Conservation (phyloP, 495 filamentous ascomycete species). For the Penicillium argentinense region DNA sequence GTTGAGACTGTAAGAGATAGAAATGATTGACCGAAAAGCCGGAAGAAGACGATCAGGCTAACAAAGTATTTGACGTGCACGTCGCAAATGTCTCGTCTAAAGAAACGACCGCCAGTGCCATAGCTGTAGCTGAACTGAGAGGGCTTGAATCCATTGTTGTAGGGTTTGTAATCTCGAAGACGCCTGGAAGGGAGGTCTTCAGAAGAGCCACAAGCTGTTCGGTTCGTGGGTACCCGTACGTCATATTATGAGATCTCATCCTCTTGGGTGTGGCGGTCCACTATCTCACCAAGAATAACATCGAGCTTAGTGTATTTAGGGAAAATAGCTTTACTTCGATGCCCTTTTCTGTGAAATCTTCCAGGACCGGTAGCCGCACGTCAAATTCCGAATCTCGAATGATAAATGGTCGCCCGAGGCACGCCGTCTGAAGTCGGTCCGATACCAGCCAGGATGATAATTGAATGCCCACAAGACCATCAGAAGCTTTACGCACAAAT, state of each 20-base stretch:
- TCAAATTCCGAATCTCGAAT: constrained; percentile 3
- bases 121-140: background rate
- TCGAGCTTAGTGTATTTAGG: constrained; percentile 6
- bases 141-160: constrained; percentile 1
- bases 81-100: constrained; percentile 2
- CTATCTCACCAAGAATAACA: constrained; percentile 5
- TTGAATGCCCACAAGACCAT: background rate
- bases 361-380: background rate
- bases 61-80: constrained; percentile 11
- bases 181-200: background rate
- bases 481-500: background rate
- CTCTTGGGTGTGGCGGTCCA: constrained; percentile 2
- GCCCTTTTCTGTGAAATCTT: background rate
- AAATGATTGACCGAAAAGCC: constrained; percentile 2
- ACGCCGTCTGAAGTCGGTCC: constrained; percentile 6
- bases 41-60: constrained; percentile 9
- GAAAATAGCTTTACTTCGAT: constrained; percentile 1
- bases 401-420: constrained; percentile 4
- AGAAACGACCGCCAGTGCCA: background rate
- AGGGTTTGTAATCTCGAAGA: constrained; percentile 1
- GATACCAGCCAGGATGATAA: background rate
- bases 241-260: background rate
- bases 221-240: background rate
- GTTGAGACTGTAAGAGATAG: background rate
- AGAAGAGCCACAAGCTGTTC: too few relatives aligned